Evolutionary conservation across 2,329 filamentous ascomycete genomes (phyloP).

Genomic region (Pyricularia pennisetigena): DNA sequence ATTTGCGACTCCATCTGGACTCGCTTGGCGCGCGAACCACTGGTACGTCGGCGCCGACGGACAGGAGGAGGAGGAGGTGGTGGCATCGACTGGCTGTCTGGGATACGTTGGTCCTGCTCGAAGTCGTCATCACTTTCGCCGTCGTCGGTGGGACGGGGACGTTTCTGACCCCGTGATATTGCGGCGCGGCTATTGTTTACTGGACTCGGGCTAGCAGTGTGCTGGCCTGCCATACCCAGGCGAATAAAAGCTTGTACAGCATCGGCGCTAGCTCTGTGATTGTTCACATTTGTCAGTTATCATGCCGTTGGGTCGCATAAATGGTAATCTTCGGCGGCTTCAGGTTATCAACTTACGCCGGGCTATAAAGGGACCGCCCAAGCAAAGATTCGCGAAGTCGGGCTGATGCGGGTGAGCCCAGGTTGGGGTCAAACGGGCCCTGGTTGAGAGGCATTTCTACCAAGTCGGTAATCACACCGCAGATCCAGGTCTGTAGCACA

Average conservation of each 20-base stretch:
- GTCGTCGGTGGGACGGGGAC: background rate
- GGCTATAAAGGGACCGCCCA: background rate
- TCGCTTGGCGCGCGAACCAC: background rate
- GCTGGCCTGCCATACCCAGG: background rate
- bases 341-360: background rate
- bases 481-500: background rate
- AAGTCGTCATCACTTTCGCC: constrained; percentile 12
- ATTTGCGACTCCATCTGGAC: background rate
- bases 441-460: background rate
- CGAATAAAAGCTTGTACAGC: background rate
- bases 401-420: background rate
- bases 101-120: constrained; percentile 11
- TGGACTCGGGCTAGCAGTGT: background rate
- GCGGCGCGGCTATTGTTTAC: background rate
- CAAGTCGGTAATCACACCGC: background rate
- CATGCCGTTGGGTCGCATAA: background rate
- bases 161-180: background rate
- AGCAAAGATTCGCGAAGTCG: background rate
- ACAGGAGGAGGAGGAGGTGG: background rate
- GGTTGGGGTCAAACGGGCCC: background rate
- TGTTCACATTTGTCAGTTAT: background rate
- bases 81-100: constrained; percentile 8
- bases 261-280: background rate
- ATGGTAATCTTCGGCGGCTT: background rate
- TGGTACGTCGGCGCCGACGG: background rate